Base-by-base conservation (phyloP, 2,329 filamentous ascomycete genomes). In the Ophiognomonia clavigignenti-juglandacearum region DNA sequence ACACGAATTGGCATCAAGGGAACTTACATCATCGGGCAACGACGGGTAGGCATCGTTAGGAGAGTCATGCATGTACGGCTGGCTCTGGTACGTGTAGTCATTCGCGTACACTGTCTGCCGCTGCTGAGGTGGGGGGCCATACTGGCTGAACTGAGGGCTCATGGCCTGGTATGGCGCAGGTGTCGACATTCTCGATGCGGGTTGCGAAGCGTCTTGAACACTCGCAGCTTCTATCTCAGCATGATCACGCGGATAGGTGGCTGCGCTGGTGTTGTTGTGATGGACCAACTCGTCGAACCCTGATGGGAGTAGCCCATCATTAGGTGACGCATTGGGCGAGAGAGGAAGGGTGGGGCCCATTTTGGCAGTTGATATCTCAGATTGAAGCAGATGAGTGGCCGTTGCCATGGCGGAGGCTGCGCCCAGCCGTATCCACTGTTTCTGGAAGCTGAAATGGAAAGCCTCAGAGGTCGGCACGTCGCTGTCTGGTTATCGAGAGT, bases 321-420 rank as follows among this genome's bases (percentile, higher is more conserved):
- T 61, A 40, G 69, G 71, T 18, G 68, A 68, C 13, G 36, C 27
- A 45, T 70, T 67, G 48, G 75, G 74, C 19, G 75, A 76, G 36
- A 67, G 69, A 29, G 71, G 66, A 37, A 63, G 43, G 44, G 59
- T 60, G 45, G 61, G 64, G 50, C 64, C 65, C 71, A 74, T 65
- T 48, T 14, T 49, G 43, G 29, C 23, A 39, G 42, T n/a, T 41
- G 42, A 37, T 19, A 45, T 45, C 42, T 45, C 41, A 38, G 35
- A 52, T 38, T 35, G 46, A 19, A 31, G 19, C 35, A 52, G 32
- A 45, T 46, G 43, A 34, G 42, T 48, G 46, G 46, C 39, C 38
- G 47, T 38, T 46, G 43, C 45, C 43, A 47, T 49, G 46, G 39
- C 39, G 41, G 32, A 36, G 27, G 42, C 34, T 40, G 39, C 39